Percentiles rank a stretch among this genome's conserved stretches.
These are phyloP conservation scores for Leccinum imitatum DNA, from an alignment of 768 basidiomycete species.

Conservation along the genomic window DNA sequence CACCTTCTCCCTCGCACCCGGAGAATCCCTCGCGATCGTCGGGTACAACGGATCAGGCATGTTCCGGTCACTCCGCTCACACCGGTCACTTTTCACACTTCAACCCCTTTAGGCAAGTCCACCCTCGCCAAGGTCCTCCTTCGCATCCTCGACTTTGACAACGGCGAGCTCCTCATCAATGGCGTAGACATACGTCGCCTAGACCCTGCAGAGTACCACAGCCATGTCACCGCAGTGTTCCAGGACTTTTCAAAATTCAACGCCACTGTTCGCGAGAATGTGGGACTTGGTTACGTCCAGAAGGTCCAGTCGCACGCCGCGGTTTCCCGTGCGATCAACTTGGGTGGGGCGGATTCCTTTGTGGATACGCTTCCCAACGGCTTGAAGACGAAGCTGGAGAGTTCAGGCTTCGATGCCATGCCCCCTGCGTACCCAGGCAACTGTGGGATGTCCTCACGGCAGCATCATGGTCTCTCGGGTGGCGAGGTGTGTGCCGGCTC, in stretches of 20 bases:
- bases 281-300: slow-evolving; percentile 77
- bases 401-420: slow-evolving; percentile 55
- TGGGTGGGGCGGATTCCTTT: slow-evolving; percentile 69
- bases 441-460: slow-evolving; percentile 34
- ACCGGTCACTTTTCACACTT: slow-evolving; percentile 10
- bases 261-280: slow-evolving; percentile 76
- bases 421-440: slow-evolving; percentile 31
- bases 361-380: slow-evolving; percentile 69
- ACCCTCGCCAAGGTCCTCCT: slow-evolving; percentile 82
- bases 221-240: slow-evolving; percentile 76
- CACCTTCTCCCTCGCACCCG: slow-evolving; percentile 66
- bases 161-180: slow-evolving; percentile 69
- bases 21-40: slow-evolving; percentile 83
- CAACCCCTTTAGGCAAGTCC: slow-evolving; percentile 62
- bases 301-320: slow-evolving; percentile 55
- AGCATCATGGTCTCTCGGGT: slow-evolving; percentile 72
- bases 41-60: slow-evolving; percentile 81
- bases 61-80: slow-evolving; percentile 23
- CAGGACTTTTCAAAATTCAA: slow-evolving; percentile 84
- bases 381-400: slow-evolving; percentile 69
- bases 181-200: slow-evolving; percentile 64
- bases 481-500: slow-evolving; percentile 65
- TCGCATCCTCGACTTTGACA: slow-evolving; percentile 74
- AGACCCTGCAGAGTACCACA: slow-evolving; percentile 69
- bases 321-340: slow-evolving; percentile 61